Conservation (phyloP, 2,329 filamentous ascomycete species). For the Juglanconis juglandina region DNA sequence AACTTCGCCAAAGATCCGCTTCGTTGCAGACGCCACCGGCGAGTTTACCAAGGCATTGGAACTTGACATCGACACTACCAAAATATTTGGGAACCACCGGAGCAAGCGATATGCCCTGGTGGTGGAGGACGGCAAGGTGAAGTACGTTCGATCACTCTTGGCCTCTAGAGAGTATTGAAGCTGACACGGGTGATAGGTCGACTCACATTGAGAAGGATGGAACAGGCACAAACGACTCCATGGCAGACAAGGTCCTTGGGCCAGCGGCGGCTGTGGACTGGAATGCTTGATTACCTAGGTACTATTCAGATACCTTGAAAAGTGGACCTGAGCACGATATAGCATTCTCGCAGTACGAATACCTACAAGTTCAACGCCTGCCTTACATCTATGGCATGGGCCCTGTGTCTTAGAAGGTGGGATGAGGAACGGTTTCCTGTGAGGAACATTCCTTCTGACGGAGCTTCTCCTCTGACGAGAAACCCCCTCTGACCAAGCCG, state of each 20-base stretch:
- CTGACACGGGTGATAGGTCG: conserved; percentile 32
- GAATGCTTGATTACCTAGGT: neutral
- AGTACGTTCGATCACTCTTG: conserved; percentile 29
- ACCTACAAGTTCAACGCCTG: neutral
- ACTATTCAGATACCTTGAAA: neutral
- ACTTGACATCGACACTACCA: conserved; percentile 72
- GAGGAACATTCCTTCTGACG: too few relatives aligned
- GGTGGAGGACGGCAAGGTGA: conserved; percentile 80
- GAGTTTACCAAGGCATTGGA: conserved; percentile 82
- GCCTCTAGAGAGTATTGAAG: neutral
- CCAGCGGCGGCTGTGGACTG: conserved; percentile 10
- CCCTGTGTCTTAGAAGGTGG: too few relatives aligned
- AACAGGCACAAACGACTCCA: conserved; percentile 61
- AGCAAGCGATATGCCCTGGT: conserved; percentile 87
- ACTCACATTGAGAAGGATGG: conserved; percentile 84
- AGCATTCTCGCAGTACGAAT: neutral
- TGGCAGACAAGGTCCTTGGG: conserved; percentile 48
- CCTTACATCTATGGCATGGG: too few relatives aligned
- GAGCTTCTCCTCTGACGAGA: too few relatives aligned
- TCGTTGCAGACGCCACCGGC: conserved; percentile 77
- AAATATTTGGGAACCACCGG: conserved; percentile 77
- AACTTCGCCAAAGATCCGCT: conserved; percentile 65
- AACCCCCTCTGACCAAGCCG: too few relatives aligned
- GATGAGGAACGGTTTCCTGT: too few relatives aligned
- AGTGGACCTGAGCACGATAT: too few relatives aligned